Evolutionary conservation across 352 stramenopile genomes (phyloP).

Genomic region (Globisporangium orthogonon): DNA sequence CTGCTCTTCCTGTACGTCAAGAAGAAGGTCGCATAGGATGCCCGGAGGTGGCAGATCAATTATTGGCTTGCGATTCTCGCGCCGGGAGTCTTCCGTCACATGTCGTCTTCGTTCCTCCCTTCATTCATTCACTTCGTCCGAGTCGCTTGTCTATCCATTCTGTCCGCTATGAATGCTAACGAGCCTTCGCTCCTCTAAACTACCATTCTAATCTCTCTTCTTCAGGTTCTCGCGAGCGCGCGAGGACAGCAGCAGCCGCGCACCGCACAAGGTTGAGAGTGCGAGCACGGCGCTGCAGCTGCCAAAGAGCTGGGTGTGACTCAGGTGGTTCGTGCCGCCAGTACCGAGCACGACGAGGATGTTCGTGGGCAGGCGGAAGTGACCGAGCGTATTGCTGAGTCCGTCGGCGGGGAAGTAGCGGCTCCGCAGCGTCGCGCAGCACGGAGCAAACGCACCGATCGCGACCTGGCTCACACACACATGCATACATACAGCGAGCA

Average conservation of each 20-base stretch:
- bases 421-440: conserved; percentile 43
- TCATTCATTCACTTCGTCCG: neutral
- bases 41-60: conserved; percentile 1
- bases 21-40: conserved; percentile 35
- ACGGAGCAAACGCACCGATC: conserved; percentile 47
- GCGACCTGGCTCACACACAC: conserved; percentile 23
- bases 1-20: conserved; percentile 54
- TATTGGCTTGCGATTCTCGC: conserved; percentile 5
- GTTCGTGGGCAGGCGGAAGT: conserved; percentile 62
- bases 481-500: neutral
- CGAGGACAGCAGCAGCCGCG: conserved; percentile 17
- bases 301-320: conserved; percentile 29
- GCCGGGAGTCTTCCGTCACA: neutral
- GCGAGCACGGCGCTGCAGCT: conserved; percentile 30
- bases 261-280: conserved; percentile 25
- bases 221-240: neutral
- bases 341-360: conserved; percentile 55
- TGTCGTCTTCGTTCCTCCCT: neutral
- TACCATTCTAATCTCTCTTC: neutral
- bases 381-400: conserved; percentile 39
- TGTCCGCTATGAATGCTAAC: conserved; percentile 16
- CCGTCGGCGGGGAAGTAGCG: conserved; percentile 31
- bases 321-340: conserved; percentile 25
- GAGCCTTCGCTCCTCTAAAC: neutral
- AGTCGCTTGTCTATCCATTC: neutral